Percentiles rank a stretch among this genome's conserved stretches.
Evolutionary conservation across 148 eudicot genomes (phyloP).

Genomic region (Talinum fruticosum): DNA sequence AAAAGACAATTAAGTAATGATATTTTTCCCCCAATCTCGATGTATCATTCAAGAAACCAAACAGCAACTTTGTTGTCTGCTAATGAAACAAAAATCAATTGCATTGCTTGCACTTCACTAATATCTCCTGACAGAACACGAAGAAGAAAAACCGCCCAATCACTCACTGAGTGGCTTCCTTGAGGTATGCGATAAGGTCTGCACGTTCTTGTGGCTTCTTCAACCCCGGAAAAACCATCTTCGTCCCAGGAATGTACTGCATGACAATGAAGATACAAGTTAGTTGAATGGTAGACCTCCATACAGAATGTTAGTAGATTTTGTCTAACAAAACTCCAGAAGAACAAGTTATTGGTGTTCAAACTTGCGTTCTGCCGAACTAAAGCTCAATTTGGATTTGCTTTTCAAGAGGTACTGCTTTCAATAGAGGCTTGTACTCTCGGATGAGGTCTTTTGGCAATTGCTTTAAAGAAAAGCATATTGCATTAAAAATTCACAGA

Average conservation of each 20-base stretch:
- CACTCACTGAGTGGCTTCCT: constrained; percentile 43
- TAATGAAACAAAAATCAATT: background rate
- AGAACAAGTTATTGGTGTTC: background rate
- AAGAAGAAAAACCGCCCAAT: background rate
- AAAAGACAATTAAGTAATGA: background rate
- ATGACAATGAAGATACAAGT: background rate
- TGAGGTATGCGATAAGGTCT: constrained; percentile 75
- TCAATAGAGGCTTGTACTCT: background rate
- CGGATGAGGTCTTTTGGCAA: too few species aligned
- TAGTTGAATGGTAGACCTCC: background rate
- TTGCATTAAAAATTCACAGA: too few species aligned
- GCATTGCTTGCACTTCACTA: background rate
- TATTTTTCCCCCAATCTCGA: background rate
- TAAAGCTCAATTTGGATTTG: background rate
- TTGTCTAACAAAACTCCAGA: background rate
- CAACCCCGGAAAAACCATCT: constrained; percentile 86
- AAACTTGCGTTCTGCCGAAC: background rate
- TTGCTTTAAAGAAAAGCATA: too few species aligned
- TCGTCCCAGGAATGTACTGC: constrained; percentile 87
- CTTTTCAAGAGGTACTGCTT: background rate
- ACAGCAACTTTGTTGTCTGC: background rate
- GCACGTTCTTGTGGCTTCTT: constrained; percentile 84
- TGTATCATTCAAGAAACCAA: background rate
- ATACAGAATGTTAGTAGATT: background rate
- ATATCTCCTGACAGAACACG: background rate